phyloP scores from a whole-genome alignment of 2,329 filamentous ascomycete genomes.

The Alternaria sp. region DNA sequence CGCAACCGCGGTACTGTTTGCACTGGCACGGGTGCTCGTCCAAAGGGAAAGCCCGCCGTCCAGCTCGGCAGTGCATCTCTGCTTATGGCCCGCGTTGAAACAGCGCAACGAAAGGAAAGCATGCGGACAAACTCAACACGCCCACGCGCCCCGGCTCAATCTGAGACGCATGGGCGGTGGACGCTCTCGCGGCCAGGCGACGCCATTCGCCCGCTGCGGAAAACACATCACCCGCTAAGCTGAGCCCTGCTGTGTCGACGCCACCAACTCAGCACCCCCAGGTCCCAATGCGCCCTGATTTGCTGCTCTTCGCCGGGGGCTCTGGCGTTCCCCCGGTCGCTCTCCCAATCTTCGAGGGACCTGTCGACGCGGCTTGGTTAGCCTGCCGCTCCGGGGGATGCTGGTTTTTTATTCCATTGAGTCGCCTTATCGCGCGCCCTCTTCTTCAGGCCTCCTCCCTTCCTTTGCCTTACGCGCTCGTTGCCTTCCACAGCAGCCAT shows the following conservation, averaged over 20 bases:
- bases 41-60: too few species aligned
- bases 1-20: conserved; percentile 17
- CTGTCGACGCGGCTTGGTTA: conserved; percentile 35
- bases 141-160: conserved; percentile 27
- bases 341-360: conserved; percentile 42
- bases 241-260: conserved; percentile 21
- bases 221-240: conserved; percentile 34
- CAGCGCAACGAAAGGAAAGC: conserved; percentile 28
- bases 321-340: conserved; percentile 32
- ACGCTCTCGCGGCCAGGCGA: conserved; percentile 14
- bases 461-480: conserved; percentile 36
- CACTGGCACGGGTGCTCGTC: conserved; percentile 16
- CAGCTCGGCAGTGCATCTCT: too few species aligned
- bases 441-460: conserved; percentile 40
- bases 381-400: conserved; percentile 24
- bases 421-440: conserved; percentile 29
- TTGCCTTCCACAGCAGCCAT: conserved; percentile 38
- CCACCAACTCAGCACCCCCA: conserved; percentile 13
- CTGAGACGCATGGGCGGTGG: conserved; percentile 40
- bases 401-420: conserved; percentile 35
- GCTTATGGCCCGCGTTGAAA: conserved; percentile 36
- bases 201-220: conserved; percentile 26
- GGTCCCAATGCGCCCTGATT: conserved; percentile 26
- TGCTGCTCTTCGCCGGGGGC: conserved; percentile 30
- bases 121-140: conserved; percentile 26